Percentiles rank a stretch among this genome's conserved stretches.
These are phyloP conservation scores for Danielia oregonensis DNA, from an alignment of 805 yeast genomes.

Conservation along the genomic window DNA sequence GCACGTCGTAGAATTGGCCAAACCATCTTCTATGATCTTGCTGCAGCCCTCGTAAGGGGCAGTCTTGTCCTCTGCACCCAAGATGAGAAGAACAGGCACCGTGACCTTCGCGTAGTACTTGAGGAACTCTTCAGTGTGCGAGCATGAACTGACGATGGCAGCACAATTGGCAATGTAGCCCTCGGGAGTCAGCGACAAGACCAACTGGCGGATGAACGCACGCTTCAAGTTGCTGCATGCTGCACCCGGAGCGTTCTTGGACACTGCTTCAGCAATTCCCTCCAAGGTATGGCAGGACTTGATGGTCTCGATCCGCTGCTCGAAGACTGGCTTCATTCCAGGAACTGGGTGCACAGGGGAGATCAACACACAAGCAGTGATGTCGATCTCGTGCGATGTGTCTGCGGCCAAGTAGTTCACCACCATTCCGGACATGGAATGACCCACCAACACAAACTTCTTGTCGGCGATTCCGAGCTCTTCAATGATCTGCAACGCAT, in stretches of 20 bases:
- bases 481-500: background rate
- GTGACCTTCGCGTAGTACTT: conserved; percentile 3
- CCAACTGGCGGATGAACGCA: conserved; percentile 11
- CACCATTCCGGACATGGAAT: conserved; percentile 1
- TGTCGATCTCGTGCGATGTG: background rate
- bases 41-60: conserved; percentile 7
- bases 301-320: background rate
- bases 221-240: conserved; percentile 3
- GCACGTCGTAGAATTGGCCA: background rate
- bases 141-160: conserved; percentile 8
- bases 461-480: background rate
- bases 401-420: background rate
- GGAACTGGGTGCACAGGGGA: background rate
- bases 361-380: background rate
- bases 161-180: conserved; percentile 12
- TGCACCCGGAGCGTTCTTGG: conserved; percentile 6
- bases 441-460: background rate
- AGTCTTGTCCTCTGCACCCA: conserved; percentile 11
- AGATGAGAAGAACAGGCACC: conserved; percentile 7
- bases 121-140: conserved; percentile 3
- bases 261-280: background rate
- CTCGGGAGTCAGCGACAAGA: conserved; percentile 7
- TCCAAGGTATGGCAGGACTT: background rate
- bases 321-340: background rate
- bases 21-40: conserved; percentile 4